Base-by-base conservation (phyloP, 2,329 filamentous ascomycete species). In the Sclerotinia minor region DNA sequence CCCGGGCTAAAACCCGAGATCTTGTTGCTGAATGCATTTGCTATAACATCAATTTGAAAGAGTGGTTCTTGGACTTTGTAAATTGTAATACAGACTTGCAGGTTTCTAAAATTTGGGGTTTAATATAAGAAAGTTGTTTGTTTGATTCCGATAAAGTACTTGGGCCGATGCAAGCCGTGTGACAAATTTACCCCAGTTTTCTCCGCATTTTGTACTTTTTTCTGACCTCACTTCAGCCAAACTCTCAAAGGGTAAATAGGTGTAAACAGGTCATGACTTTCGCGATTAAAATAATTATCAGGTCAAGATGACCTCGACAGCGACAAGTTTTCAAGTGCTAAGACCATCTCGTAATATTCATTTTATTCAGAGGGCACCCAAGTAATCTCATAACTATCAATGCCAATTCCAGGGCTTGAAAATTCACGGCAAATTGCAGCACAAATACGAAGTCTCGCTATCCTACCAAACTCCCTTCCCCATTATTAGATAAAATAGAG, bases 401-500 rank as follows among this genome's bases (percentile, higher is more conserved):
- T 72, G 81, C 38, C 79, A 78, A 2, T 87, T 83, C 75, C 85
- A 17, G 79, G 80, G 17, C 80, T 5, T 5, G 81, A 83, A 71
- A 78, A 82, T 61, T 76, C 76, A 15, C 2, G 80, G 80, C 0
- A 73, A 74, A 67, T 61, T 79, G 11, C n/a, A n/a, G n/a, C n/a
- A n/a, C n/a, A n/a, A n/a, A n/a, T n/a, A 38, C 64, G 68, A 70
- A 69, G 80, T 2, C 84, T 83, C 19, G 78, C 81, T 9, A 80
- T 85, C 41, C 73, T 84, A 61, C 85, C 84, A 2, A 64, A 55
- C 7, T 29, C 2, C 29, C 29, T 29, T 29, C 5, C 29, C 2
- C 29, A 29, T 29, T 29, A 29, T 29, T 5, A 29, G 29, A 29
- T 29, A 29, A 29, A 29, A 29, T 29, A 29, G 3, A 5, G 29